Evolutionary conservation across 208 protist species (phyloP).

Genomic region (Crithidia expoeki): DNA sequence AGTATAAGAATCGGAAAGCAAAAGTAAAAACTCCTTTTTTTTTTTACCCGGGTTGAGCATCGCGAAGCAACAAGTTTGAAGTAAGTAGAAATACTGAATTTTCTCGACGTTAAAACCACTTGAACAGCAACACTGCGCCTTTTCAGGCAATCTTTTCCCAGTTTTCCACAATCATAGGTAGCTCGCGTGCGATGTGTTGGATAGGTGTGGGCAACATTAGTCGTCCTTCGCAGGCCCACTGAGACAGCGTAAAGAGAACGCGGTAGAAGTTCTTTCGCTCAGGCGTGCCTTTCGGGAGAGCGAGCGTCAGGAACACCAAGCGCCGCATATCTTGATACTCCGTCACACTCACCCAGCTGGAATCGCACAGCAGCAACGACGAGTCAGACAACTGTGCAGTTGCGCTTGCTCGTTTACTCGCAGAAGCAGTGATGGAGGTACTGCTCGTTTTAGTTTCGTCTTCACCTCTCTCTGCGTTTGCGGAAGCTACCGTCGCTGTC

Average conservation of each 20-base stretch:
- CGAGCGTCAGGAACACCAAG: slow-evolving; percentile 33
- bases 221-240: slow-evolving; percentile 49
- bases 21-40: no score
- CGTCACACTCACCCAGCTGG: slow-evolving; percentile 35
- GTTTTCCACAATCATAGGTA: slow-evolving; percentile 45
- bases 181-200: slow-evolving; percentile 45
- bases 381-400: background rate
- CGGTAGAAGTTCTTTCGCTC: slow-evolving; percentile 45
- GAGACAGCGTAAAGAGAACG: slow-evolving; percentile 56
- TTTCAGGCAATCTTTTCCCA: slow-evolving; percentile 23
- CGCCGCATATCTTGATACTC: slow-evolving; percentile 39
- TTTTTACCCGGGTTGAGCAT: no score
- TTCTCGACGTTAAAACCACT: no score
- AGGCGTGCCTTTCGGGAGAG: slow-evolving; percentile 13
- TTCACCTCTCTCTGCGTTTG: background rate
- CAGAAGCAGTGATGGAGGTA: background rate
- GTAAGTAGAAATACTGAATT: no score
- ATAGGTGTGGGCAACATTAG: slow-evolving; percentile 9
- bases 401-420: background rate
- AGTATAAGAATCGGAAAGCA: no score
- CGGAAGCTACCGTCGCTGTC: background rate
- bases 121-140: background rate
- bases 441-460: background rate
- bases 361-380: slow-evolving; percentile 19
- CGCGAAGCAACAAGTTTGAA: no score